Evolutionary conservation across 2,329 filamentous ascomycete genomes (phyloP).

Genomic region (Aspergillus costaricaensis): DNA sequence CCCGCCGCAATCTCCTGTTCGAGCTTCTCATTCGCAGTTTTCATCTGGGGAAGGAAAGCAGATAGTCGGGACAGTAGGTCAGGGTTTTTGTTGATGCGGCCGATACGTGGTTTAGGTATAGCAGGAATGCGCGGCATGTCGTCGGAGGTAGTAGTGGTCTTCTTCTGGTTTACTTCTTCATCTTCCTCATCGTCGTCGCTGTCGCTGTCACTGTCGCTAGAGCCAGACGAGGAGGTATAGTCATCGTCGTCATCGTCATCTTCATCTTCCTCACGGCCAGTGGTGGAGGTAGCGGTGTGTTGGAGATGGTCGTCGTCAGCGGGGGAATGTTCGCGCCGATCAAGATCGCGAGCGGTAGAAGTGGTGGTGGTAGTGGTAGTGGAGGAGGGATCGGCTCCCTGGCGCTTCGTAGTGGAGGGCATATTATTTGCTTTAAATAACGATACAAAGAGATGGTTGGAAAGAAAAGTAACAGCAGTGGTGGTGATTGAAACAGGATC

Average conservation of each 20-base stretch:
- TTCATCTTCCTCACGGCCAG: slow-evolving; percentile 2
- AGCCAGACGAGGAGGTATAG: slow-evolving; percentile 27
- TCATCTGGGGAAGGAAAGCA: slow-evolving; percentile 46
- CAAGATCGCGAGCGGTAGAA: not conserved
- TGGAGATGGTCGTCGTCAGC: not conserved
- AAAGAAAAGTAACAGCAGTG: not conserved
- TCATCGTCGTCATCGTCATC: slow-evolving; percentile 27
- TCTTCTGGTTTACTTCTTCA: too few species aligned
- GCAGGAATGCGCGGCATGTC: slow-evolving; percentile 32
- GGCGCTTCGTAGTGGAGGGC: not conserved
- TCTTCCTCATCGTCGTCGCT: slow-evolving; percentile 25
- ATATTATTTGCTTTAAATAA: too few species aligned
- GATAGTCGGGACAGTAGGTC: slow-evolving; percentile 41
- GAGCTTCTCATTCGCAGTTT: slow-evolving; percentile 46
- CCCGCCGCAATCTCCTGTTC: slow-evolving; percentile 41
- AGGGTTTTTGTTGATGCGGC: slow-evolving; percentile 27
- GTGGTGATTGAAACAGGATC: not conserved
- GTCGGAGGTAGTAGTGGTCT: not conserved
- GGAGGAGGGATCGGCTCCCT: not conserved
- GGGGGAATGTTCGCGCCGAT: not conserved
- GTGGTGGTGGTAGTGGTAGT: not conserved
- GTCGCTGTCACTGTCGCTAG: slow-evolving; percentile 27
- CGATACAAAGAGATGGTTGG: not conserved
- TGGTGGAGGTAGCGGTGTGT: not conserved
- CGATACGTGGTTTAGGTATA: slow-evolving; percentile 39